Conservation (phyloP, 2,329 filamentous ascomycete genomes). For the Epichloe typhina region DNA sequence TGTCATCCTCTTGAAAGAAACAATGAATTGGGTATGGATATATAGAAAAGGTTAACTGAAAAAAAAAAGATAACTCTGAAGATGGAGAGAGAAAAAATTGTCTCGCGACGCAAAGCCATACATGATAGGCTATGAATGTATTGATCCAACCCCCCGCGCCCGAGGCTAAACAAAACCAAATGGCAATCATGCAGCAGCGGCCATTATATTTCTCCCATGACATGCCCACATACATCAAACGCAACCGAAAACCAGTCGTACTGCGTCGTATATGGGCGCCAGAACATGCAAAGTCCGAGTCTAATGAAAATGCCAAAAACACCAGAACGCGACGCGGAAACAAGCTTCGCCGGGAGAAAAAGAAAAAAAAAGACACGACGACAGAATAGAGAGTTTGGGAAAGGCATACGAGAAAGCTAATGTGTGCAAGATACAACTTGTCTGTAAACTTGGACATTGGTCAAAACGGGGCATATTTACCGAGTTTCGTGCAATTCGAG, state of each 20-base stretch:
- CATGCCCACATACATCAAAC: background rate
- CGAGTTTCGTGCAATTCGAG: no score
- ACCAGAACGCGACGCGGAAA: background rate
- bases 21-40: background rate
- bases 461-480: no score
- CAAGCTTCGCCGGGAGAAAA: background rate
- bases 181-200: background rate
- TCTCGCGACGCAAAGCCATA: background rate
- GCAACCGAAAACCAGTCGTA: background rate
- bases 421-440: no score
- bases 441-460: no score
- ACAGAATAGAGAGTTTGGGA: background rate
- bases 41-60: background rate
- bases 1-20: background rate
- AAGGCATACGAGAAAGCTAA: background rate
- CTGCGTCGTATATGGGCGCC: background rate
- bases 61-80: background rate
- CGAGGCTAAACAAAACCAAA: background rate
- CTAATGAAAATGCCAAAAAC: background rate
- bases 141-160: background rate
- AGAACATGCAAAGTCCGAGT: background rate
- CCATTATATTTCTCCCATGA: background rate
- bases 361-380: background rate
- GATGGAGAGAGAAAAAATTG: background rate
- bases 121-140: background rate